Conservation (phyloP, 306 rosid genomes). For the Cicer judaicum region DNA sequence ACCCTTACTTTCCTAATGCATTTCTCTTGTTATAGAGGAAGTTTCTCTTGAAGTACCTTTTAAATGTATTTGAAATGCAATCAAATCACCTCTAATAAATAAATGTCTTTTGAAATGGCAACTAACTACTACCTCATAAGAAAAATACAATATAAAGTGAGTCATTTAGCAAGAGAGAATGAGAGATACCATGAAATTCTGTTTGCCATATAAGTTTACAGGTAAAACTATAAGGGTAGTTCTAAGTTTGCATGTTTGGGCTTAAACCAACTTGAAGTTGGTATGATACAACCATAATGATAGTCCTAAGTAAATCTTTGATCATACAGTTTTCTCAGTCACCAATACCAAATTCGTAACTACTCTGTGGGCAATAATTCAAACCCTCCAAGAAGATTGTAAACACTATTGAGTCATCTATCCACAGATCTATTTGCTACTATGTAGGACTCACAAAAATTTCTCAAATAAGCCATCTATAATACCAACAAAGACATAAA, state of each 20-base stretch:
- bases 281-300: neutral
- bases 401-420: neutral
- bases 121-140: neutral
- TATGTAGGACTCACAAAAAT: neutral
- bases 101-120: slow-evolving; percentile 1
- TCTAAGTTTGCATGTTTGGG: neutral
- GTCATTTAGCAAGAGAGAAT: neutral
- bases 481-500: neutral
- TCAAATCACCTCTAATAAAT: neutral
- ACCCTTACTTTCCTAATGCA: neutral
- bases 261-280: neutral
- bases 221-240: neutral
- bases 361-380: neutral
- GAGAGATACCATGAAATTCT: neutral
- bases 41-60: neutral
- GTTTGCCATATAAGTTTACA: neutral
- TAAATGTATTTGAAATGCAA: neutral
- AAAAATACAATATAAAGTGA: neutral
- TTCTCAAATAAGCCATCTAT: neutral
- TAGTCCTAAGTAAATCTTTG: neutral
- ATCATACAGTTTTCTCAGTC: neutral
- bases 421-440: neutral
- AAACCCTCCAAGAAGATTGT: neutral
- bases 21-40: neutral
- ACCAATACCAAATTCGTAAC: neutral